phyloP scores from a whole-genome alignment of 345 rosid species.

The Bruguiera sexangula region DNA sequence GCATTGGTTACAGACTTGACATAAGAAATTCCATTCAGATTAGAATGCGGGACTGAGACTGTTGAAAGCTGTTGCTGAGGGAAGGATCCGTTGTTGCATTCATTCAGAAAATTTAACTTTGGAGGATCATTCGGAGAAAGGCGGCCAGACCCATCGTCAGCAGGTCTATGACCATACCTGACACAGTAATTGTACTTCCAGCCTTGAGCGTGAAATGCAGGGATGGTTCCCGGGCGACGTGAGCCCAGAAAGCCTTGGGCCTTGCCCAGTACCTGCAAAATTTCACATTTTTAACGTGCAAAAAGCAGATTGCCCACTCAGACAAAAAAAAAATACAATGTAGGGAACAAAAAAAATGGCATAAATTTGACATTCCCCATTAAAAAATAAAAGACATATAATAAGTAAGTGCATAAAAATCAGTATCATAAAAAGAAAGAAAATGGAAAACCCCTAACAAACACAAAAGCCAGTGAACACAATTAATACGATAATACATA shows the following conservation, averaged over 20 bases:
- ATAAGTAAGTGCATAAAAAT: too few species aligned
- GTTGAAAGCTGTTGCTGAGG: neutral
- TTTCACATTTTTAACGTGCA: neutral
- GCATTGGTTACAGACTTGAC: conserved; percentile 6
- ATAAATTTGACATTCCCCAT: too few species aligned
- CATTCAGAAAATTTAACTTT: conserved; percentile 14
- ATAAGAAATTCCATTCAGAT: conserved; percentile 23
- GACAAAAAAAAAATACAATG: neutral
- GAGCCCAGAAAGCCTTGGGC: conserved; percentile 74
- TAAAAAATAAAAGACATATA: too few species aligned
- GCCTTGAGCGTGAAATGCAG: conserved; percentile 13
- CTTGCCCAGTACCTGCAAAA: conserved; percentile 53
- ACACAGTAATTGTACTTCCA: conserved; percentile 21
- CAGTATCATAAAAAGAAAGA: too few species aligned
- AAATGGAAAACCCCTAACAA: too few species aligned
- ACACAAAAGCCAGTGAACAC: too few species aligned
- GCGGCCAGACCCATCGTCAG: conserved; percentile 34
- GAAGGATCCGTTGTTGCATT: neutral
- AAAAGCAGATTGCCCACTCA: too few species aligned
- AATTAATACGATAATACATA: too few species aligned
- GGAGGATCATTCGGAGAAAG: conserved; percentile 7
- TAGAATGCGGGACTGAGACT: conserved; percentile 28
- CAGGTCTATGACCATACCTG: conserved; percentile 50
- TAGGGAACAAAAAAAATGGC: neutral
- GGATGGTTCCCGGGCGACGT: conserved; percentile 57